Conservation (phyloP, 805 yeast genomes). For the Yamadazyma takamatsuzukensis region DNA sequence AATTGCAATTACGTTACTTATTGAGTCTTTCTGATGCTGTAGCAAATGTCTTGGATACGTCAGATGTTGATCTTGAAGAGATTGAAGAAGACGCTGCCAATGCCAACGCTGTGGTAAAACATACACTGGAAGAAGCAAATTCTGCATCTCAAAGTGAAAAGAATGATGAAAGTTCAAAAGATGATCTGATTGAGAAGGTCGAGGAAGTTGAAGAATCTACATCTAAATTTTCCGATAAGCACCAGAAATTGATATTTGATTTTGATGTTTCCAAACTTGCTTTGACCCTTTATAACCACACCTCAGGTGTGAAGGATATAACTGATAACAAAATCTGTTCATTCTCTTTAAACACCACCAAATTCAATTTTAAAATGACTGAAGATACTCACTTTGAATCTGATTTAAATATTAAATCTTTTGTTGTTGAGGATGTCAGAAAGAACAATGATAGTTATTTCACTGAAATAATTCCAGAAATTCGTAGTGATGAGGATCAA, state of each 20-base stretch:
- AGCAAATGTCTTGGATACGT: constrained; percentile 47
- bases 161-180: background rate
- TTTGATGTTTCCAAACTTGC: constrained; percentile 65
- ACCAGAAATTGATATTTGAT: constrained; percentile 39
- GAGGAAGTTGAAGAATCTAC: constrained; percentile 1
- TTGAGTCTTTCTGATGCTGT: constrained; percentile 53
- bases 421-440: constrained; percentile 76
- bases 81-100: constrained; percentile 58
- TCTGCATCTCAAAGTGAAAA: background rate
- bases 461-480: constrained; percentile 75
- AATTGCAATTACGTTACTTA: constrained; percentile 62
- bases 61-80: constrained; percentile 44
- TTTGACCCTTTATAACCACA: constrained; percentile 55
- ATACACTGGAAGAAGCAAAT: constrained; percentile 11
- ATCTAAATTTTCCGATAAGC: constrained; percentile 21
- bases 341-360: constrained; percentile 55
- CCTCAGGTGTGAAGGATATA: constrained; percentile 33
- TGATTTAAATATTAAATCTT: constrained; percentile 63
- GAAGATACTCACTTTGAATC: constrained; percentile 56
- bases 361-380: constrained; percentile 47
- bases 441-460: constrained; percentile 60
- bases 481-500: constrained; percentile 61
- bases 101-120: constrained; percentile 50
- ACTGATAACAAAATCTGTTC: constrained; percentile 30
- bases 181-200: background rate